These are phyloP conservation scores for Phytopythium vexans DNA, from an alignment of 352 stramenopile species.

Conservation along the genomic window DNA sequence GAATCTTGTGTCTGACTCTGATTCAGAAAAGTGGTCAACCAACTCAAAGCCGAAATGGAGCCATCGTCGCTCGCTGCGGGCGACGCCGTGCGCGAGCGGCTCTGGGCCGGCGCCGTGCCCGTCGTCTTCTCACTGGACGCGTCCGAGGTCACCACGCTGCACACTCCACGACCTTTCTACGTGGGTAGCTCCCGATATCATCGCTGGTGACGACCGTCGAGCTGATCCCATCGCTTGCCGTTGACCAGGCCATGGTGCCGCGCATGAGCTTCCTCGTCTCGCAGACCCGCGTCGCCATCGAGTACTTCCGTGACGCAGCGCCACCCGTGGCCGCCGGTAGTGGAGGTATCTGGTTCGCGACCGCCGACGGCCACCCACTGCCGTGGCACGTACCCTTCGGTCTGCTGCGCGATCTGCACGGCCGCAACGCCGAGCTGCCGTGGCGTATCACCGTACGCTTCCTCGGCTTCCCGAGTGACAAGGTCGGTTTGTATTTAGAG, in stretches of 20 bases:
- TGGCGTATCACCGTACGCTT: conserved; percentile 83
- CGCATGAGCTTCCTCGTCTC: conserved; percentile 77
- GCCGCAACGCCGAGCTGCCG: conserved; percentile 26
- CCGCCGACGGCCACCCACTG: conserved; percentile 38
- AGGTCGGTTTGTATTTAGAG: conserved; percentile 17
- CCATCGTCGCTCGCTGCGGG: not conserved
- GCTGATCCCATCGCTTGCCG: too few species aligned
- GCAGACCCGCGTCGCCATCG: conserved; percentile 67
- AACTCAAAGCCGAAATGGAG: too few species aligned
- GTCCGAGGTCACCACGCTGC: conserved; percentile 77
- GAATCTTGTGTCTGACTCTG: too few species aligned
- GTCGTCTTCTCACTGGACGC: conserved; percentile 73
- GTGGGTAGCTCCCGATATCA: conserved; percentile 24
- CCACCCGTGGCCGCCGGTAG: conserved; percentile 55
- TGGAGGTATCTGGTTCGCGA: conserved; percentile 70
- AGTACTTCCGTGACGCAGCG: conserved; percentile 76
- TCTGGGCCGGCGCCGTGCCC: conserved; percentile 69
- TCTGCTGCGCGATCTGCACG: conserved; percentile 57
- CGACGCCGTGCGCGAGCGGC: conserved; percentile 20
- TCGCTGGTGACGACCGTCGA: not conserved
- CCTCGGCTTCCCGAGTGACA: conserved; percentile 53
- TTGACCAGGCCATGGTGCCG: conserved; percentile 66
- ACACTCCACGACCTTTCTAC: conserved; percentile 77
- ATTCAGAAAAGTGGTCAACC: too few species aligned
- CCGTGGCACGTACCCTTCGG: conserved; percentile 82